phyloP scores from a whole-genome alignment of 1,284 basidiomycete genomes.

The Pseudozyma sp. region DNA sequence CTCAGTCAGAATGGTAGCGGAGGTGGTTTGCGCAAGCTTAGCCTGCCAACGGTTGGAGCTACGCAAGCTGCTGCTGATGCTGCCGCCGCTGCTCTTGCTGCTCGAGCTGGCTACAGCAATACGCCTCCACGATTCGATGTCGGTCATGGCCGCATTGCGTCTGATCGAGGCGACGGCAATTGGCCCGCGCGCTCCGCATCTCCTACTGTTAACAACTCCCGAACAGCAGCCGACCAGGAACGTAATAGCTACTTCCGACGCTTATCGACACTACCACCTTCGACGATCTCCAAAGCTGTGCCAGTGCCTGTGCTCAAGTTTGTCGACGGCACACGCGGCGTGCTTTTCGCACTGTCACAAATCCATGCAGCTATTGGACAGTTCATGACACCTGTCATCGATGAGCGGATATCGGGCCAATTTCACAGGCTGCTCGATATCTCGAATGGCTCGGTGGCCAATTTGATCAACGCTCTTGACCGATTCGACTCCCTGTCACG shows the following conservation, averaged over 20 bases:
- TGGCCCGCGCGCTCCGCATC: constrained; percentile 39
- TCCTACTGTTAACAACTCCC: constrained; percentile 72
- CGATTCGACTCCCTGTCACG: constrained; percentile 88
- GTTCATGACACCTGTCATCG: constrained; percentile 85
- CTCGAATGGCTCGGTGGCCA: constrained; percentile 83
- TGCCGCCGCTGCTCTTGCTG: constrained; percentile 52
- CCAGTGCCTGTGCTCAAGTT: constrained; percentile 80
- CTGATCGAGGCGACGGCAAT: constrained; percentile 27
- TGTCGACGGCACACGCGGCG: constrained; percentile 87
- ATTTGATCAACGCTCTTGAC: constrained; percentile 88
- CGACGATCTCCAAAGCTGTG: constrained; percentile 78
- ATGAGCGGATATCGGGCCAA: constrained; percentile 77
- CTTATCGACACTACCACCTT: constrained; percentile 78
- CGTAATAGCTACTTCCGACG: constrained; percentile 90
- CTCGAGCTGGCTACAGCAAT: constrained; percentile 37
- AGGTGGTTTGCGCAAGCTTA: constrained; percentile 58
- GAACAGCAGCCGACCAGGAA: constrained; percentile 74
- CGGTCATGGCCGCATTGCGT: constrained; percentile 41
- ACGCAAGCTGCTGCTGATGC: constrained; percentile 62
- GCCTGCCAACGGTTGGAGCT: constrained; percentile 56
- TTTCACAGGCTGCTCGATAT: constrained; percentile 69
- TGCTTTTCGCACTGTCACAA: constrained; percentile 92
- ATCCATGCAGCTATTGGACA: constrained; percentile 90
- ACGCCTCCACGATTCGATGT: constrained; percentile 39
- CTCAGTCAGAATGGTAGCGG: constrained; percentile 11